Evolutionary conservation across 176 grass and related monocot genomes (phyloP), one percentile per base, ranked within the genome.

Genomic region (Poa annua): DNA sequence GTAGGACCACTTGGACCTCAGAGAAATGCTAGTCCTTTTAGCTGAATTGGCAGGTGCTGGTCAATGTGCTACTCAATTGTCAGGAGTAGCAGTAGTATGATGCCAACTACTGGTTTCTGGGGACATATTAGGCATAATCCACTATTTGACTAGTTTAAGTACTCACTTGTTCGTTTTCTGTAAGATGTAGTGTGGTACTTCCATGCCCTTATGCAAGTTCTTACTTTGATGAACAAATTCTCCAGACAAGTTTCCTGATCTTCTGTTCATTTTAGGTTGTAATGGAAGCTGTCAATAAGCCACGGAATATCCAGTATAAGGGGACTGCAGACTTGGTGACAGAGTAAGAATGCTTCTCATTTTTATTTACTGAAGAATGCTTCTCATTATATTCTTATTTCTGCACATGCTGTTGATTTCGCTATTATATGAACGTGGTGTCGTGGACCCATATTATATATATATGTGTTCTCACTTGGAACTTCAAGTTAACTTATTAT

Each of bases 231-330:
- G 9, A 20, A 52, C 8, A 21, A 54, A 44, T 63, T 63, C 6
- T 70, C 32, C 85, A 70, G 29, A 14, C 44, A 65, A 0, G 21
- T 84, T 62, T 57, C 12, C 53, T 81, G 11, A 11, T 50, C 53
- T 71, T 68, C 47, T 47, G 14, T 49, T 16, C 34, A 29, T 81
- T 80, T 48, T 73, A 98, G 96, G 96, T 98, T 87, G 84, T 93
- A 63, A 93, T 95, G 96, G 96, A 95, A 91, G 91, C 92, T 85
- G 89, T 98, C 26, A 93, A 92, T 85, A 98, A 93, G 61, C 96
- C 92, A 74, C 92, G 85, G 13, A 98, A 93, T 87, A 93, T 98
- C 57, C 90, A 74, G 34, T 98, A 98, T 77, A 95, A 98, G 76
- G 96, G 96, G 61, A 71, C 91, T 41, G 91, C 96, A 51, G 96